Evolutionary conservation across 768 basidiomycete species (phyloP).

Genomic region (Hirschioporus abietinus): DNA sequence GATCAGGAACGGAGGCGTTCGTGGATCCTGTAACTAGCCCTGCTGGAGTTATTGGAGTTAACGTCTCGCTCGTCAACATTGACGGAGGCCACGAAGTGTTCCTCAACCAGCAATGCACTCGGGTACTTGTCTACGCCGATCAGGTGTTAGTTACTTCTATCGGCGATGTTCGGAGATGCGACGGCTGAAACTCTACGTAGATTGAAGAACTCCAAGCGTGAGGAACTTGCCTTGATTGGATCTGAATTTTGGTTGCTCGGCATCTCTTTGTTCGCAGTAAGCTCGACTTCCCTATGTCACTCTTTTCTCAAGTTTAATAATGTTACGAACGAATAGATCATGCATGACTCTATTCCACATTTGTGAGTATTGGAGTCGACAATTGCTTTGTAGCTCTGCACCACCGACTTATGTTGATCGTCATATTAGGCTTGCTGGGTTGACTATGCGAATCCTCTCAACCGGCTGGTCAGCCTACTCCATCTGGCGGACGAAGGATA

Average conservation of each 20-base stretch:
- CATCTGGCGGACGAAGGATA: constrained; percentile 27
- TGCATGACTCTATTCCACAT: not conserved
- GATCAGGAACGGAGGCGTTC: not conserved
- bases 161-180: too few species aligned
- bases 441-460: constrained; percentile 41
- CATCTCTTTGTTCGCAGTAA: constrained; percentile 34
- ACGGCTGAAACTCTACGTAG: constrained; percentile 20
- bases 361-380: not conserved
- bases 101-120: constrained; percentile 4
- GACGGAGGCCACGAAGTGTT: not conserved
- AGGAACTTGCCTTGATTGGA: constrained; percentile 40
- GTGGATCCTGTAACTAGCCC: not conserved
- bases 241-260: constrained; percentile 46
- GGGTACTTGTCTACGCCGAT: constrained; percentile 1
- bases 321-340: not conserved
- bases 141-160: not conserved
- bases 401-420: not conserved
- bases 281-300: not conserved
- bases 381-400: not conserved
- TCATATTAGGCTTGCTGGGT: constrained; percentile 28
- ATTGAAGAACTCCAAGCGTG: constrained; percentile 38
- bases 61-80: not conserved
- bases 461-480: constrained; percentile 45
- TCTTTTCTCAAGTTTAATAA: not conserved
- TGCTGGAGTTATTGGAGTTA: not conserved